A percentile compares a stretch with the other conserved stretches of the same genome.
Evolutionary conservation across 805 yeast genomes (phyloP).

Genomic region (Hanseniaspora pseudoguilliermondii): DNA sequence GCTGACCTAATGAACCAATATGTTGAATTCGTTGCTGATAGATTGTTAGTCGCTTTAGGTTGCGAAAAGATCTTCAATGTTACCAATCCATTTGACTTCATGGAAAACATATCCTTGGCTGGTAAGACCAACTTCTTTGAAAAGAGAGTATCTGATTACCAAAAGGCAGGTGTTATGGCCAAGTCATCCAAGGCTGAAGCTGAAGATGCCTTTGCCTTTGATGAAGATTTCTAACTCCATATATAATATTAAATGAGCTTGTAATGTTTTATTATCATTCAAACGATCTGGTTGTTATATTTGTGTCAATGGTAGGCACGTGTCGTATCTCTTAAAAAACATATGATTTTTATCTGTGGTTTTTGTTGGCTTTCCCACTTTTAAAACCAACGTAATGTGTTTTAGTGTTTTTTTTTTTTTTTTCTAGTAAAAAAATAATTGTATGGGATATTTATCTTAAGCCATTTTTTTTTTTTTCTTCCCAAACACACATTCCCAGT

Average conservation of each 20-base stretch:
- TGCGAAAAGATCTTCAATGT: slow-evolving; percentile 78
- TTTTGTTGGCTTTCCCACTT: no score
- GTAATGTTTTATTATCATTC: background rate
- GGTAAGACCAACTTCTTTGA: slow-evolving; percentile 99
- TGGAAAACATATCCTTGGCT: slow-evolving; percentile 96
- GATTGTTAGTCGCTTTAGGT: slow-evolving; percentile 82
- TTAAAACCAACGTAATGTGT: no score
- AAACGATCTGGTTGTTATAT: no score
- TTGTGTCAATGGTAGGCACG: no score
- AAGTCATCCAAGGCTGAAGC: slow-evolving; percentile 40
- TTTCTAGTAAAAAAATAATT: no score
- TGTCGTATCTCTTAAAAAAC: no score
- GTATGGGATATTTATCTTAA: no score
- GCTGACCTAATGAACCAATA: slow-evolving; percentile 88
- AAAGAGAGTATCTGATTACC: slow-evolving; percentile 97
- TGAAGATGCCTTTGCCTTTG: slow-evolving; percentile 60
- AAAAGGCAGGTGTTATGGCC: slow-evolving; percentile 98
- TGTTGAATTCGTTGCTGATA: slow-evolving; percentile 94
- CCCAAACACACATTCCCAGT: no score
- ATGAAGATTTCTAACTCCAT: slow-evolving; percentile 70
- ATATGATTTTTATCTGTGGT: no score
- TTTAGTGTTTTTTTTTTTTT: no score
- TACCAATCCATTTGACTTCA: slow-evolving; percentile 91
- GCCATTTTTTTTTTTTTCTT: no score
- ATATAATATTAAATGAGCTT: background rate